phyloP scores from a whole-genome alignment of 306 rosid species.

The barrel medic (Medicago truncatula) region DNA sequence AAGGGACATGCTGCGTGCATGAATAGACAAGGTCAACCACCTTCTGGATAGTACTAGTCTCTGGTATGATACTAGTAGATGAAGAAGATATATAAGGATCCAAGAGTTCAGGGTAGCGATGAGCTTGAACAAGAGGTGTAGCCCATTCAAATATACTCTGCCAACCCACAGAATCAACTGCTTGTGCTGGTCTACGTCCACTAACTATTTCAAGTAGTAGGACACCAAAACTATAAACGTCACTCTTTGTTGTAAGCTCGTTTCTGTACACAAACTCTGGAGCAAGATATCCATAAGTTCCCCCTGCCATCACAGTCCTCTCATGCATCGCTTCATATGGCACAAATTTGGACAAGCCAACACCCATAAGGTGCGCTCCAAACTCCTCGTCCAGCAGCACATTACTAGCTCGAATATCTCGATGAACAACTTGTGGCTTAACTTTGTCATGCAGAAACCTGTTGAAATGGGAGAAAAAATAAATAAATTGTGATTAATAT shows the following conservation, averaged over 20 bases:
- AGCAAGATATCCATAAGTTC: constrained; percentile 95
- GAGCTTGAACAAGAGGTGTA: constrained; percentile 91
- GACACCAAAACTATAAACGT: constrained; percentile 94
- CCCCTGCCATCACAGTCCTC: constrained; percentile 97
- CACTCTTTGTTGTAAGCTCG: constrained; percentile 95
- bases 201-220: constrained; percentile 89
- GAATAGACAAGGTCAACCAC: constrained; percentile 98
- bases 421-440: constrained; percentile 96
- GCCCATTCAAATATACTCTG: constrained; percentile 99
- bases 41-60: constrained; percentile 77
- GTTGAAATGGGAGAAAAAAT: constrained; percentile 19
- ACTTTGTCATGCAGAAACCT: constrained; percentile 99
- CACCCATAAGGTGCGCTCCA: constrained; percentile 95
- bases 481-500: not conserved
- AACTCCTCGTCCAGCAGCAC: constrained; percentile 96
- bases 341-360: constrained; percentile 91
- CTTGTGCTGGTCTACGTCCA: constrained; percentile 97
- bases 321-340: constrained; percentile 95
- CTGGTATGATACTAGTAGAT: constrained; percentile 72
- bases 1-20: constrained; percentile 97
- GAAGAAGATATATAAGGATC: constrained; percentile 78
- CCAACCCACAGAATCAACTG: constrained; percentile 96
- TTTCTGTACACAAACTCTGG: constrained; percentile 93
- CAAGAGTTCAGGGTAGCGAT: constrained; percentile 89
- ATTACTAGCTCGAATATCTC: constrained; percentile 91